phyloP scores from a whole-genome alignment of 805 yeast genomes.

The Kuraishia cidri region DNA sequence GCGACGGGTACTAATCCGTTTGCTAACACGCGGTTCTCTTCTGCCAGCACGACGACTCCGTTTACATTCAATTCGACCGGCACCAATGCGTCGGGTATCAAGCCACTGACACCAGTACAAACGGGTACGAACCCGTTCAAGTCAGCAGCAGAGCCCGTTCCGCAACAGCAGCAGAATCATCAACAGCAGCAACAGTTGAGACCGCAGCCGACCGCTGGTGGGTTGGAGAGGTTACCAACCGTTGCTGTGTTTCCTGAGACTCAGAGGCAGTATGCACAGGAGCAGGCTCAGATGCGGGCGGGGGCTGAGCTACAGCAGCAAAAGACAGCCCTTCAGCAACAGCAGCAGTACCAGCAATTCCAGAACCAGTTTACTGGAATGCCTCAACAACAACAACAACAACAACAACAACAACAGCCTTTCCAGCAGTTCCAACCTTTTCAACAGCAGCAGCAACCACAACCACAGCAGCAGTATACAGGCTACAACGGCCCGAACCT shows the following conservation, averaged over 20 bases:
- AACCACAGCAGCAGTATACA: not conserved
- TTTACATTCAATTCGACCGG: not conserved
- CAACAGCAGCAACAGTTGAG: constrained; percentile 18
- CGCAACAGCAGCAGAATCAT: constrained; percentile 7
- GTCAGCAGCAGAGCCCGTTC: constrained; percentile 15
- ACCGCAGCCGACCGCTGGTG: constrained; percentile 64
- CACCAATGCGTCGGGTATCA: not conserved
- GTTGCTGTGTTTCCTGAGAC: constrained; percentile 65
- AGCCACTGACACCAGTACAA: constrained; percentile 5
- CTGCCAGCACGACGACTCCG: constrained; percentile 1
- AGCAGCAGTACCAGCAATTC: constrained; percentile 5
- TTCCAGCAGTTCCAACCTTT: constrained; percentile 1
- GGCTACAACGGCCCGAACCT: constrained; percentile 5
- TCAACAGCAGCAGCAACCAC: constrained; percentile 1
- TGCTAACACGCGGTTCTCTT: constrained; percentile 12
- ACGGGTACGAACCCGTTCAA: constrained; percentile 62
- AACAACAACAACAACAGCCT: not conserved
- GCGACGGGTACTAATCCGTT: constrained; percentile 17
- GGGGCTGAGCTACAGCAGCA: constrained; percentile 12
- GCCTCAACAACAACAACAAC: not conserved
- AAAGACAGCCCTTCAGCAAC: constrained; percentile 6
- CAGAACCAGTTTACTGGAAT: constrained; percentile 1
- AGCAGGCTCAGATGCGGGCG: constrained; percentile 11
- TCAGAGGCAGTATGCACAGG: constrained; percentile 11
- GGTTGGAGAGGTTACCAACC: constrained; percentile 58